Percentiles rank a stretch among this genome's conserved stretches.
phyloP scores from a whole-genome alignment of 2,329 filamentous ascomycete species.

The Neonectria sp. region DNA sequence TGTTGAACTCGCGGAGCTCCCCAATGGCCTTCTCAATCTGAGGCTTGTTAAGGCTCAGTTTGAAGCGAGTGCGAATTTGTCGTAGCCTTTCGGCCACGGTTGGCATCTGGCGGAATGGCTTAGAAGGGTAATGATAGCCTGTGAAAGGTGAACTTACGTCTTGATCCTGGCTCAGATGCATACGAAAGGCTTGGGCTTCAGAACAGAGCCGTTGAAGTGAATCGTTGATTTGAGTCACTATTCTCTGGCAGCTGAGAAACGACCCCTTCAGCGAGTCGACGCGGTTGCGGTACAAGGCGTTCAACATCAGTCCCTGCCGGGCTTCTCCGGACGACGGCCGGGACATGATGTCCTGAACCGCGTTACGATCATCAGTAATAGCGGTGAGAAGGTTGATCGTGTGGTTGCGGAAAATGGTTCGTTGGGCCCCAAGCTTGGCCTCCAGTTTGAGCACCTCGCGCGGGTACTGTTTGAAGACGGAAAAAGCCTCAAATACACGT shows the following conservation, averaged over 20 bases:
- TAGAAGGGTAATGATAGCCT: background rate
- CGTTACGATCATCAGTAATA: background rate
- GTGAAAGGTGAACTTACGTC: background rate
- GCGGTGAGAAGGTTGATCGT: background rate
- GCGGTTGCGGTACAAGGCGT: background rate
- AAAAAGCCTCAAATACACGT: conserved; percentile 1
- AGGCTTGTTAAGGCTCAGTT: background rate
- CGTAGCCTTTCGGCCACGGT: background rate
- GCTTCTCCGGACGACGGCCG: background rate
- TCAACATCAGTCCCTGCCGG: background rate
- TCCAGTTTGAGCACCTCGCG: background rate
- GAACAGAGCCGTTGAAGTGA: background rate
- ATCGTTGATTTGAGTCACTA: background rate
- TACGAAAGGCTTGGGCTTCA: background rate
- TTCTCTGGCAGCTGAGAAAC: background rate
- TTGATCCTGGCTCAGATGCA: background rate
- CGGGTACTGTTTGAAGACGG: background rate
- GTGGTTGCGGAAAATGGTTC: conserved; percentile 11
- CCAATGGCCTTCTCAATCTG: conserved; percentile 1
- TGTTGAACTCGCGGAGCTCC: background rate
- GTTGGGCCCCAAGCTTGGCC: conserved; percentile 1
- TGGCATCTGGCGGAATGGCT: background rate
- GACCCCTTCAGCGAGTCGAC: background rate
- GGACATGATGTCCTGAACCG: background rate
- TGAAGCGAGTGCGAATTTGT: background rate